A percentile compares a stretch with the other conserved stretches of the same genome.
Conservation (phyloP, 345 rosid species). For the Barbarea vulgaris region DNA sequence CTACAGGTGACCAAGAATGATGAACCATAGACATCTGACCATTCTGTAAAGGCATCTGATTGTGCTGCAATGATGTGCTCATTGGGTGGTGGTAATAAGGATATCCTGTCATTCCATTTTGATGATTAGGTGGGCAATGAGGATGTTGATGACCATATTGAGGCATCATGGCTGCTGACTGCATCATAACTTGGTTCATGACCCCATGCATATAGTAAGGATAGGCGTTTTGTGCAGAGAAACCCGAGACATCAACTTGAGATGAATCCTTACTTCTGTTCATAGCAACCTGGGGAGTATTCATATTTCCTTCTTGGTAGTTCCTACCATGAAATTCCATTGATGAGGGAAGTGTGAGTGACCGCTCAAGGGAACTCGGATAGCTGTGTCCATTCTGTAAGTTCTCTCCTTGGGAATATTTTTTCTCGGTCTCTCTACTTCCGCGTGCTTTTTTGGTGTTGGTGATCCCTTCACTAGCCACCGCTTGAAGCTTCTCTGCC, state of each 20-base stretch:
- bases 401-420: constrained; percentile 30
- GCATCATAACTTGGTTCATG: constrained; percentile 72
- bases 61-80: constrained; percentile 64
- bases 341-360: constrained; percentile 57
- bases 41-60: constrained; percentile 68
- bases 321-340: constrained; percentile 49
- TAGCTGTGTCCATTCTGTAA: constrained; percentile 27
- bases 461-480: constrained; percentile 28
- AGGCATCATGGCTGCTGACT: constrained; percentile 62
- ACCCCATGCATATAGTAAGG: constrained; percentile 79
- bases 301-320: constrained; percentile 46
- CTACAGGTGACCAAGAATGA: constrained; percentile 68
- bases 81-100: constrained; percentile 75
- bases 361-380: constrained; percentile 35
- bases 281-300: constrained; percentile 39
- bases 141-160: constrained; percentile 71
- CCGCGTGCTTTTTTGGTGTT: constrained; percentile 12
- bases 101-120: constrained; percentile 54
- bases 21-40: constrained; percentile 60
- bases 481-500: constrained; percentile 31
- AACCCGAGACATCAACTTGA: constrained; percentile 53
- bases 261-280: constrained; percentile 50
- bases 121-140: constrained; percentile 58
- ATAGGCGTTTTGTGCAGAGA: constrained; percentile 55
- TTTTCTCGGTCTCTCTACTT: constrained; percentile 28